Conservation (phyloP, 129 eudicot genomes). For the Saposhnikovia divaricata region DNA sequence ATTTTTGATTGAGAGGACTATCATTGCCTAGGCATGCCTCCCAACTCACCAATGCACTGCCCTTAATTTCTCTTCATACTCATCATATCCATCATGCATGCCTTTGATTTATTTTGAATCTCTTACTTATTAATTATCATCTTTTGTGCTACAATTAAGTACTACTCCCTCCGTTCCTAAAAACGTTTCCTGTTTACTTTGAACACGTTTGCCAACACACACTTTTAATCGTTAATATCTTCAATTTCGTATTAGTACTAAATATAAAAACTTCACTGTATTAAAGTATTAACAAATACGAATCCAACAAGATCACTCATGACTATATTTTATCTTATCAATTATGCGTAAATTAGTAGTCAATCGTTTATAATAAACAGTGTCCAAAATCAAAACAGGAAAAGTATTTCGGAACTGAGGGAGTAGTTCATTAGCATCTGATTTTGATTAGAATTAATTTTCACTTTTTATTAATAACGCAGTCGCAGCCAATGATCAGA, state of each 20-base stretch:
- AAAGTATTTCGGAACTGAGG: no score
- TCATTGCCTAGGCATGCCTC: neutral
- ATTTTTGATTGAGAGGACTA: constrained; percentile 5
- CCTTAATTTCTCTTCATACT: neutral
- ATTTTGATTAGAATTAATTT: neutral
- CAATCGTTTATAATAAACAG: no score
- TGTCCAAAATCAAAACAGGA: no score
- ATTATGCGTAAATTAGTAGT: no score
- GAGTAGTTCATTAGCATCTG: neutral
- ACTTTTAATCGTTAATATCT: no score
- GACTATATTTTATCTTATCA: no score
- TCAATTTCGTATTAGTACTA: no score
- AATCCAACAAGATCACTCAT: no score
- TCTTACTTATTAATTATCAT: neutral
- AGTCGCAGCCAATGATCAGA: neutral
- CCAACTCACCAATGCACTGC: constrained; percentile 1
- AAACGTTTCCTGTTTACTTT: no score
- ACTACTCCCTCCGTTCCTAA: neutral
- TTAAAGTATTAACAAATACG: no score
- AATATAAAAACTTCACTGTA: no score
- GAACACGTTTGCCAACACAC: no score
- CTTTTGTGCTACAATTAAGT: neutral
- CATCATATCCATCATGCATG: neutral
- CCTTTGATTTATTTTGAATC: neutral
- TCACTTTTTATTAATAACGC: neutral